phyloP scores from a whole-genome alignment of 2,329 filamentous ascomycete genomes.

The Raffaelea arxii region DNA sequence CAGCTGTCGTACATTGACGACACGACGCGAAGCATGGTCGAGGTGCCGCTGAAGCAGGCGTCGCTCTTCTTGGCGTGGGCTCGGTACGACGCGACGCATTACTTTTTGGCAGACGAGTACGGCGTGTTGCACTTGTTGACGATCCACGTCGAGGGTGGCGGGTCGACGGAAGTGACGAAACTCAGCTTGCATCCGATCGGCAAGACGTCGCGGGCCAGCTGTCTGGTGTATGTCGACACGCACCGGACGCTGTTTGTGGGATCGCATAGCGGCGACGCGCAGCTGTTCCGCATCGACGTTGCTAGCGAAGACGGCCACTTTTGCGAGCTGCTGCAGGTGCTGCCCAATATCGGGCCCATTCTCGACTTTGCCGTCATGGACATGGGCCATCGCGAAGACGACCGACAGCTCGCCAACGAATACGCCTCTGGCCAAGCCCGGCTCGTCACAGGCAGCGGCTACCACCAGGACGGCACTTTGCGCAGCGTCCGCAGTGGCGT shows the following conservation, averaged over 20 bases:
- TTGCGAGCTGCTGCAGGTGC: slow-evolving; percentile 61
- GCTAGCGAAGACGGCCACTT: slow-evolving; percentile 25
- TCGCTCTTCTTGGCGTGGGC: slow-evolving; percentile 91
- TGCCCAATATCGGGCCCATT: slow-evolving; percentile 79
- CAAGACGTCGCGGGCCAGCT: slow-evolving; percentile 63
- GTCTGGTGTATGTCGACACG: slow-evolving; percentile 66
- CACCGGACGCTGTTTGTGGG: slow-evolving; percentile 72
- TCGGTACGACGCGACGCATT: slow-evolving; percentile 69
- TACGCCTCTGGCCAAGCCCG: slow-evolving; percentile 93
- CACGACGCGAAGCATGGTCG: slow-evolving; percentile 56
- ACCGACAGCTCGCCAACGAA: slow-evolving; percentile 66
- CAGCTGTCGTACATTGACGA: slow-evolving; percentile 80
- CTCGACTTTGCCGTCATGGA: slow-evolving; percentile 95
- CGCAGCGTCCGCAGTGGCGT: slow-evolving; percentile 90
- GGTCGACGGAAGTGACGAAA: slow-evolving; percentile 46
- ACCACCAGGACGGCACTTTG: slow-evolving; percentile 78
- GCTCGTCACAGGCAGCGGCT: slow-evolving; percentile 87
- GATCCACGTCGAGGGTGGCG: slow-evolving; percentile 53
- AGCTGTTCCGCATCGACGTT: slow-evolving; percentile 60
- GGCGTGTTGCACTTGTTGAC: slow-evolving; percentile 78
- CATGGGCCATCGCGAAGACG: slow-evolving; percentile 74
- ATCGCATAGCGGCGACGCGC: slow-evolving; percentile 87
- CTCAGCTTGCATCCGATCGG: slow-evolving; percentile 61
- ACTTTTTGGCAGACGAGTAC: slow-evolving; percentile 87
- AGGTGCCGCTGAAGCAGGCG: slow-evolving; percentile 57